Conservation (phyloP, 2,329 filamentous ascomycete genomes). For the Mariannaea elegans region DNA sequence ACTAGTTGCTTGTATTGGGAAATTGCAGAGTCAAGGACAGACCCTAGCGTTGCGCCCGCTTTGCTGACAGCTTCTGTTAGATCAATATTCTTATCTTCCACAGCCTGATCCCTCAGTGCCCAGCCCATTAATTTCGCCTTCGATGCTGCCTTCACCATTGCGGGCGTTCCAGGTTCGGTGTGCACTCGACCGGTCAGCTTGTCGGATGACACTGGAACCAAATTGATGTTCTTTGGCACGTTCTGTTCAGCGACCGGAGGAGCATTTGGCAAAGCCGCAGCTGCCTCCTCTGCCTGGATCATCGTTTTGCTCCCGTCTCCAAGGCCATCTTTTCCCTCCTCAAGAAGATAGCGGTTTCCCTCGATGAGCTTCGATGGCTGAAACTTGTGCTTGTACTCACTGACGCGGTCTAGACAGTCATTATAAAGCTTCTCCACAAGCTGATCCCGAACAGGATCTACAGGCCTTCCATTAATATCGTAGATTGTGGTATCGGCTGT, state of each 20-base stretch:
- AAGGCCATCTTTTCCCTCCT: constrained; percentile 81
- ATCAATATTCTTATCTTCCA: constrained; percentile 73
- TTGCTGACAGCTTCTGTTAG: constrained; percentile 71
- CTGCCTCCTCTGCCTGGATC: constrained; percentile 73
- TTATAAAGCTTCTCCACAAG: constrained; percentile 94
- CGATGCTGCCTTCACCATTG: constrained; percentile 76
- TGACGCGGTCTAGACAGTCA: constrained; percentile 90
- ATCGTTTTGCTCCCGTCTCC: constrained; percentile 77
- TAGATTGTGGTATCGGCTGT: constrained; percentile 87
- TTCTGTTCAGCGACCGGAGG: constrained; percentile 63
- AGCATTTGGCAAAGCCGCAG: constrained; percentile 66
- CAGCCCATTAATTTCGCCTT: constrained; percentile 87
- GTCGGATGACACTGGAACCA: constrained; percentile 72
- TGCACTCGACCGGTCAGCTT: constrained; percentile 78
- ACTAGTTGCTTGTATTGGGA: constrained; percentile 85
- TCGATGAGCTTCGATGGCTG: constrained; percentile 76
- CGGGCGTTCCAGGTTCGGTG: constrained; percentile 73
- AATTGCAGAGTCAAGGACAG: constrained; percentile 92
- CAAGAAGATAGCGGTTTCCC: constrained; percentile 83
- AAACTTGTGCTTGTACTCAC: constrained; percentile 85
- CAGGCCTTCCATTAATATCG: constrained; percentile 80
- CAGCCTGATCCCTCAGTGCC: constrained; percentile 72
- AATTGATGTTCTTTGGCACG: constrained; percentile 61
- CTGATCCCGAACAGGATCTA: constrained; percentile 80
- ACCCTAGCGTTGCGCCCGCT: constrained; percentile 79